phyloP scores from a whole-genome alignment of 1,284 basidiomycete species.

The Trametes sp. region DNA sequence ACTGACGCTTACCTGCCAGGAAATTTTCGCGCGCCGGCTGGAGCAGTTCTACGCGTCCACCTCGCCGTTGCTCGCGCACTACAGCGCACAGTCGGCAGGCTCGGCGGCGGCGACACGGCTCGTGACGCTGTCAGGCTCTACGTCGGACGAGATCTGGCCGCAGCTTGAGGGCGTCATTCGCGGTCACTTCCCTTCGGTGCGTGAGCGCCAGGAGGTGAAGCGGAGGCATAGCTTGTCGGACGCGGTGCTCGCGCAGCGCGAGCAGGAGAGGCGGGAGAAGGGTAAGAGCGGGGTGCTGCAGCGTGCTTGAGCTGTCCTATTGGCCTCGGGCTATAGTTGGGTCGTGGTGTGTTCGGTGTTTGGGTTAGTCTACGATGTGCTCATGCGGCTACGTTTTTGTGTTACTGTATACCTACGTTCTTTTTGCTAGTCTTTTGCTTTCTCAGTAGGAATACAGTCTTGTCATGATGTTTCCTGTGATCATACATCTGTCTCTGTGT shows the following conservation, averaged over 20 bases:
- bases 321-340: neutral
- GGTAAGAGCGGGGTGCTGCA: slow-evolving; percentile 11
- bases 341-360: neutral
- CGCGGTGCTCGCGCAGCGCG: slow-evolving; percentile 42
- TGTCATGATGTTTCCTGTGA: neutral
- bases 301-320: slow-evolving; percentile 4
- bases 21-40: slow-evolving; percentile 84
- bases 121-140: slow-evolving; percentile 81
- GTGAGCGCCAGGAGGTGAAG: slow-evolving; percentile 55
- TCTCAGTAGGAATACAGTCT: neutral
- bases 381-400: neutral
- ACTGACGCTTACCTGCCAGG: slow-evolving; percentile 52
- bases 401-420: slow-evolving; percentile 14
- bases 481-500: neutral
- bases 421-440: slow-evolving; percentile 1
- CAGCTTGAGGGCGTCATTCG: slow-evolving; percentile 70
- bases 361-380: neutral
- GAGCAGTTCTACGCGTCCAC: slow-evolving; percentile 88
- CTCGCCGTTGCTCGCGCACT: slow-evolving; percentile 87
- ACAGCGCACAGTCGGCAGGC: slow-evolving; percentile 47
- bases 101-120: slow-evolving; percentile 51
- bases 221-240: slow-evolving; percentile 61
- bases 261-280: slow-evolving; percentile 22
- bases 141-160: slow-evolving; percentile 95
- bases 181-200: slow-evolving; percentile 63